A percentile compares a stretch with the other conserved stretches of the same genome.
Evolutionary conservation across 1,284 basidiomycete species (phyloP).

Genomic region (Naganishia sp.): DNA sequence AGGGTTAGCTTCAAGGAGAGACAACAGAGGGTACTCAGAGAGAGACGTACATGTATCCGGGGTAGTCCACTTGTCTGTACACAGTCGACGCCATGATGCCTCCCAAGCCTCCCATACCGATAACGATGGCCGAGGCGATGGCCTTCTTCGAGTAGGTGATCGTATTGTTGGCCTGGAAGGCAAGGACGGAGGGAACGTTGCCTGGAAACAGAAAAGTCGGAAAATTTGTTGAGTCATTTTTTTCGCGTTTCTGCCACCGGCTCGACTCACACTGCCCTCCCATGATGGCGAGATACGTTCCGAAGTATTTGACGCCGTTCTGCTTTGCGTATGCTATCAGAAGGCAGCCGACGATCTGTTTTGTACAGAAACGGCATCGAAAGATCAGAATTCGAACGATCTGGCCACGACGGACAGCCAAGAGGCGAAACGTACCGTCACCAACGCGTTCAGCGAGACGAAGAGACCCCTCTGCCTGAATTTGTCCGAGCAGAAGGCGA

Average conservation of each 20-base stretch:
- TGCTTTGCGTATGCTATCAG: constrained; percentile 46
- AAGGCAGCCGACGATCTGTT: constrained; percentile 45
- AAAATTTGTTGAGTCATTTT: not conserved
- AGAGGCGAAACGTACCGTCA: not conserved
- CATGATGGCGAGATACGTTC: constrained; percentile 53
- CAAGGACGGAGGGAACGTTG: constrained; percentile 46
- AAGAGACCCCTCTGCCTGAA: constrained; percentile 47
- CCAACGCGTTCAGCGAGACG: constrained; percentile 45
- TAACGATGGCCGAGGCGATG: constrained; percentile 50
- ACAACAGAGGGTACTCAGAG: not conserved
- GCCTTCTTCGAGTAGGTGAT: constrained; percentile 51
- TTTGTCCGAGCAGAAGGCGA: constrained; percentile 52
- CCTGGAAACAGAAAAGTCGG: constrained; percentile 24
- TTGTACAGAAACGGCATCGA: constrained; percentile 37
- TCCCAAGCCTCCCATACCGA: constrained; percentile 54
- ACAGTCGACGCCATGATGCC: constrained; percentile 53
- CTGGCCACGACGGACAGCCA: no score
- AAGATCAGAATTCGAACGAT: no score
- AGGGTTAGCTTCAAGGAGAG: constrained; percentile 20
- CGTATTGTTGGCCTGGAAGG: constrained; percentile 54
- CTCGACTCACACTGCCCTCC: constrained; percentile 37
- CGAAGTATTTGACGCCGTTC: constrained; percentile 51
- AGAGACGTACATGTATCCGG: constrained; percentile 35
- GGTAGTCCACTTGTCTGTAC: constrained; percentile 43
- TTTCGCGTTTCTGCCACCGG: not conserved